A percentile compares a stretch with the other conserved stretches of the same genome.
These are phyloP conservation scores for Ogataea paradorogensis DNA, from an alignment of 805 yeast species.

Conservation along the genomic window DNA sequence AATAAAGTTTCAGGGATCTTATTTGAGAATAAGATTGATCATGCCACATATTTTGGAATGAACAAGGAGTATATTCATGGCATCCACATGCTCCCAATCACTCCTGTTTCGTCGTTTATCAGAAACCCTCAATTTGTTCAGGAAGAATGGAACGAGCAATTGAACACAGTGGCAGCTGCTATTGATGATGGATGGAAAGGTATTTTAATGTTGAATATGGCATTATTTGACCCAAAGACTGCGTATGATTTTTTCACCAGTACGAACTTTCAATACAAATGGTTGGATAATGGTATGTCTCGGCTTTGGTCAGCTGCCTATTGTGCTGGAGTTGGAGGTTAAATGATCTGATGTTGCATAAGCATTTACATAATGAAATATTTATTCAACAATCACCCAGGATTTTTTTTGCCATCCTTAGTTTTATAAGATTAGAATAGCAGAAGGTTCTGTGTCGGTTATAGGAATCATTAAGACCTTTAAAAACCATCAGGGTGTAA, in stretches of 20 bases:
- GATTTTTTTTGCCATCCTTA: conserved; percentile 4
- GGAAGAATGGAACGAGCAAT: conserved; percentile 41
- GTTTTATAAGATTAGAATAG: not conserved
- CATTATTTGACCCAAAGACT: conserved; percentile 40
- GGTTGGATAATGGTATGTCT: conserved; percentile 62
- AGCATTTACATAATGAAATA: conserved; percentile 1
- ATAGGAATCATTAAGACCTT: not conserved
- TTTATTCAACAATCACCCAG: too few species aligned
- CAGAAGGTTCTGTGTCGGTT: not conserved
- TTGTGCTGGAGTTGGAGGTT: conserved; percentile 47
- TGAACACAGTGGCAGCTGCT: conserved; percentile 35
- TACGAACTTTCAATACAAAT: conserved; percentile 31
- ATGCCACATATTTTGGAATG: conserved; percentile 69
- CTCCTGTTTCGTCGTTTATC: conserved; percentile 57
- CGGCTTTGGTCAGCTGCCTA: conserved; percentile 61
- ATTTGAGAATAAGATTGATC: conserved; percentile 70
- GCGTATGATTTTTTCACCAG: conserved; percentile 43
- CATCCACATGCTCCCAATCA: conserved; percentile 73
- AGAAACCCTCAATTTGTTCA: conserved; percentile 49
- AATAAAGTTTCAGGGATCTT: conserved; percentile 69
- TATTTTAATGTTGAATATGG: conserved; percentile 43
- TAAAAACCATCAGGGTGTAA: not conserved
- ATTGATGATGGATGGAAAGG: conserved; percentile 68
- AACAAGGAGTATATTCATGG: conserved; percentile 67
- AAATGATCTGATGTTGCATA: not conserved